Conservation (phyloP, 2,329 filamentous ascomycete species). For the Trichoderma lentiforme region DNA sequence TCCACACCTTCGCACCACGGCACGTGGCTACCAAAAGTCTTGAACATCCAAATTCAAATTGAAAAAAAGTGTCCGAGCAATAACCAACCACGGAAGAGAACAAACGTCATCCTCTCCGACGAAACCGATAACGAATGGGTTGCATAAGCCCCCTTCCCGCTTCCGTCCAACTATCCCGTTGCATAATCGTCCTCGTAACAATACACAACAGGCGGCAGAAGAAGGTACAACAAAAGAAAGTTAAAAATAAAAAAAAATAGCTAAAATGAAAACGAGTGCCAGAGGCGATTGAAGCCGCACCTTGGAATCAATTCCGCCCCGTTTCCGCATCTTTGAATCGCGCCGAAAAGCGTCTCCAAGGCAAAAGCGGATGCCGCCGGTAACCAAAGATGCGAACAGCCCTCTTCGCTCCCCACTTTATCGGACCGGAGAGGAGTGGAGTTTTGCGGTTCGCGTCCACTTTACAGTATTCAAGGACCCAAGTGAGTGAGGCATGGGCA, state of each 20-base stretch:
- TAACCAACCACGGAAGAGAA: background rate
- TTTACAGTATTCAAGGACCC: background rate
- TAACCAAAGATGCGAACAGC: conserved; percentile 1
- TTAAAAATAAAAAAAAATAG: background rate
- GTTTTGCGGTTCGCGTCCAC: background rate
- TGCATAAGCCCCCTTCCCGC: background rate
- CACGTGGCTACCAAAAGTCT: background rate
- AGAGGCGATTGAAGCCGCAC: conserved; percentile 17
- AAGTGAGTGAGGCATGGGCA: background rate
- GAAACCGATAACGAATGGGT: background rate
- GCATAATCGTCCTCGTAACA: background rate
- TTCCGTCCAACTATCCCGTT: background rate
- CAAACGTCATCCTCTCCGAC: background rate
- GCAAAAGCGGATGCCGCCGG: conserved; percentile 17
- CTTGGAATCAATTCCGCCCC: conserved; percentile 18
- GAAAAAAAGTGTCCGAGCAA: background rate
- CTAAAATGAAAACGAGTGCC: background rate
- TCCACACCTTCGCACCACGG: background rate
- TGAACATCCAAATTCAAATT: background rate
- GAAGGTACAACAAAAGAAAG: background rate
- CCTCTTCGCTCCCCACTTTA: conserved; percentile 2
- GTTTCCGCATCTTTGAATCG: conserved; percentile 10
- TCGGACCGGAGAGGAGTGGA: conserved; percentile 13
- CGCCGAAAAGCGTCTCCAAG: background rate
- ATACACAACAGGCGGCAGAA: background rate